Evolutionary conservation across 1,139 yeast genomes (phyloP).

Genomic region (Kodamaea alishanica): DNA sequence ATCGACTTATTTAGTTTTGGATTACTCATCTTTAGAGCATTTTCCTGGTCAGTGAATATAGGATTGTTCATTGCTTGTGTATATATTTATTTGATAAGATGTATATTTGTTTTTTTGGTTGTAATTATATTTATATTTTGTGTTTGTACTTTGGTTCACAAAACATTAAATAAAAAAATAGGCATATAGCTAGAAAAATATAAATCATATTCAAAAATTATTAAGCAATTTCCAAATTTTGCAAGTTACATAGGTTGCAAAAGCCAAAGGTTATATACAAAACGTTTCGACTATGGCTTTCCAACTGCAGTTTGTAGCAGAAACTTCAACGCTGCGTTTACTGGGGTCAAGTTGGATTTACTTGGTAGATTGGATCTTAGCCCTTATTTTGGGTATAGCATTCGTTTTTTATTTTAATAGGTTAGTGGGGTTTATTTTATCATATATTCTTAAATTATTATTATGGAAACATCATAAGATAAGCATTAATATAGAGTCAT

Average conservation of each 20-base stretch:
- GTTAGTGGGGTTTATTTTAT: constrained; percentile 58
- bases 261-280: neutral
- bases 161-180: neutral
- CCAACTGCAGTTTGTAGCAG: constrained; percentile 26
- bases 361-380: constrained; percentile 75
- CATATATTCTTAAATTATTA: constrained; percentile 47
- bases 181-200: too few relatives aligned
- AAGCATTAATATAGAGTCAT: constrained; percentile 63
- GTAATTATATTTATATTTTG: neutral
- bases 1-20: constrained; percentile 1
- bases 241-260: neutral
- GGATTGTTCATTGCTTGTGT: constrained; percentile 1
- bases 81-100: neutral
- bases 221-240: neutral
- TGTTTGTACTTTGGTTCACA: neutral
- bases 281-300: constrained; percentile 17
- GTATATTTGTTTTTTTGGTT: neutral
- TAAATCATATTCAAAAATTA: too few relatives aligned
- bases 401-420: constrained; percentile 77
- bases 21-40: constrained; percentile 6
- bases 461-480: constrained; percentile 63
- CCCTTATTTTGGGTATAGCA: constrained; percentile 58
- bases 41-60: constrained; percentile 12
- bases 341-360: constrained; percentile 74
- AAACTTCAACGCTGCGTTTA: constrained; percentile 16